phyloP scores from a whole-genome alignment of 2,329 filamentous ascomycete genomes.

The Cercospora canescens region DNA sequence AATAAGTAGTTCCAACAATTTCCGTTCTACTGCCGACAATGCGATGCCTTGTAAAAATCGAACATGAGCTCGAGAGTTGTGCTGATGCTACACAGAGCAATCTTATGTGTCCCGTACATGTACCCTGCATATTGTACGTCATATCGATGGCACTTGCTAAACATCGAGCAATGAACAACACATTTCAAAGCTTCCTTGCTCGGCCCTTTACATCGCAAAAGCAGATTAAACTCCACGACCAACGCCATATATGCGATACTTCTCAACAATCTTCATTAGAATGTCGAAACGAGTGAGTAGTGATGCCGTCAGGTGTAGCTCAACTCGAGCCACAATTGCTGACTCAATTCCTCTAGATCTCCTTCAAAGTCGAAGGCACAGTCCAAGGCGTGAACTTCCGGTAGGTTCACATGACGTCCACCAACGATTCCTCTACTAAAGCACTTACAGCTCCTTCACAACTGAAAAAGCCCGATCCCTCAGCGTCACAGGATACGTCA shows the following conservation, averaged over 20 bases:
- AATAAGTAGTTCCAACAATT: too few species aligned
- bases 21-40: too few species aligned
- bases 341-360: conserved; percentile 39
- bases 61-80: not conserved
- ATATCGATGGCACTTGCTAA: not conserved
- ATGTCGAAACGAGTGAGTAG: conserved; percentile 22
- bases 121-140: not conserved
- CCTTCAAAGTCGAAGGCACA: conserved; percentile 48
- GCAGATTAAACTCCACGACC: not conserved
- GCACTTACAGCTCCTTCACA: conserved; percentile 39
- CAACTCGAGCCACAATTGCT: not conserved
- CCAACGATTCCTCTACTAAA: not conserved
- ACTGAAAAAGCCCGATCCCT: conserved; percentile 45
- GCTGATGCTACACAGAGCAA: not conserved
- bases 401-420: conserved; percentile 25
- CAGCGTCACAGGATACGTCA: conserved; percentile 48
- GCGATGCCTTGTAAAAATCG: too few species aligned
- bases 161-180: not conserved
- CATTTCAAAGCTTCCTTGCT: not conserved
- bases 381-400: conserved; percentile 56
- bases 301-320: not conserved
- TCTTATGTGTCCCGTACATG: not conserved
- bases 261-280: conserved; percentile 9
- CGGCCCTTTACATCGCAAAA: not conserved
- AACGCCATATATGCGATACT: conserved; percentile 11